Percentiles rank a stretch among this genome's conserved stretches.
phyloP scores from a whole-genome alignment of 179 eudicot species.

The Corrigiola litoralis region DNA sequence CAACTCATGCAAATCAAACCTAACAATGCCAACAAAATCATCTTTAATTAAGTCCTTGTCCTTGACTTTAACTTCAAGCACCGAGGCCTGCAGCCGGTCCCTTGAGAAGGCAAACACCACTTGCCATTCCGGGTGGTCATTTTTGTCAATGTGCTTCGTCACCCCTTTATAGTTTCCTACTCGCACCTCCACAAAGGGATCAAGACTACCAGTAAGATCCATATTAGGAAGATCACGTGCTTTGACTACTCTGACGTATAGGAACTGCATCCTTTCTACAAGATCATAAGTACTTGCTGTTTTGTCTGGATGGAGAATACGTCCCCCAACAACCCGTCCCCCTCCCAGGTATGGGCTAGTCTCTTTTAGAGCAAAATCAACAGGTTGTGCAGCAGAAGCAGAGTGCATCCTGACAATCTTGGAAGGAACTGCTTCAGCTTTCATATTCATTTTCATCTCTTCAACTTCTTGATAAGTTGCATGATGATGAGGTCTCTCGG shows the following conservation, averaged over 20 bases:
- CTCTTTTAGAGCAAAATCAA: slow-evolving; percentile 52
- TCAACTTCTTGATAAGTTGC: slow-evolving; percentile 58
- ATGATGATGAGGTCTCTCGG: slow-evolving; percentile 31
- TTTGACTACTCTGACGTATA: slow-evolving; percentile 44
- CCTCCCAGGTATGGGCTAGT: slow-evolving; percentile 53
- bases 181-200: slow-evolving; percentile 85
- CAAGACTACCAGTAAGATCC: slow-evolving; percentile 65
- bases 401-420: slow-evolving; percentile 72
- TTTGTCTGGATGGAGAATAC: slow-evolving; percentile 36
- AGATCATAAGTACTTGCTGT: slow-evolving; percentile 46
- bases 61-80: slow-evolving; percentile 76
- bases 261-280: slow-evolving; percentile 43
- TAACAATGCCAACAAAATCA: slow-evolving; percentile 76
- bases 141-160: slow-evolving; percentile 74
- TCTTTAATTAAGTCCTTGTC: slow-evolving; percentile 86
- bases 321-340: slow-evolving; percentile 40
- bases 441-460: slow-evolving; percentile 78
- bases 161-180: slow-evolving; percentile 89
- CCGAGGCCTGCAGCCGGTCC: slow-evolving; percentile 80
- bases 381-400: slow-evolving; percentile 62
- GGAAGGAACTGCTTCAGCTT: slow-evolving; percentile 61
- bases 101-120: slow-evolving; percentile 86
- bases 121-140: slow-evolving; percentile 78
- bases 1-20: slow-evolving; percentile 77
- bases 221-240: slow-evolving; percentile 48